These are phyloP conservation scores for Beta macrorhiza DNA, from an alignment of 179 eudicot genomes.

Conservation along the genomic window DNA sequence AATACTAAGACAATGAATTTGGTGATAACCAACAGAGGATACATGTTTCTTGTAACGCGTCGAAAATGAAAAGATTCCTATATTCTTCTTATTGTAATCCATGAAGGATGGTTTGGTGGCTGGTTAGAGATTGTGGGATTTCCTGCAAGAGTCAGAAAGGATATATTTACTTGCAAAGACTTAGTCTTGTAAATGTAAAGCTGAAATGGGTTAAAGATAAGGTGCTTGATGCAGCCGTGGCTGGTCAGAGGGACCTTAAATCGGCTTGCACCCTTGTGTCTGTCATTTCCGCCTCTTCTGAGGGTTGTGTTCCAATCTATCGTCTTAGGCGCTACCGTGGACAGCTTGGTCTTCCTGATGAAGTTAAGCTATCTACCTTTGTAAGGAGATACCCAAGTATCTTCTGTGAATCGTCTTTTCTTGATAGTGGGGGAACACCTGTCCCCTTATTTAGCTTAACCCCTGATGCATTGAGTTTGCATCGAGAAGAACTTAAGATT, in stretches of 20 bases:
- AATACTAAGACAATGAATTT: no score
- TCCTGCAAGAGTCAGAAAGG: slow-evolving; percentile 24
- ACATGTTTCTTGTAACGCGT: no score
- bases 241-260: slow-evolving; percentile 56
- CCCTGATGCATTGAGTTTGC: slow-evolving; percentile 44
- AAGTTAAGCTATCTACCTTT: slow-evolving; percentile 62
- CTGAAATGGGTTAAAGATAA: slow-evolving; percentile 83
- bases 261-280: slow-evolving; percentile 58
- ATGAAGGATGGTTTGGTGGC: slow-evolving; percentile 46
- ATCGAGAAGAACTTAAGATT: slow-evolving; percentile 40
- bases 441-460: slow-evolving; percentile 72
- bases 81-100: not conserved
- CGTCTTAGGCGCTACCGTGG: slow-evolving; percentile 51
- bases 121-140: slow-evolving; percentile 19
- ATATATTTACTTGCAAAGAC: slow-evolving; percentile 48
- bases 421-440: slow-evolving; percentile 69
- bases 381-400: slow-evolving; percentile 72
- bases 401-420: slow-evolving; percentile 55
- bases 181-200: slow-evolving; percentile 66
- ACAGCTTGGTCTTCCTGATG: slow-evolving; percentile 62
- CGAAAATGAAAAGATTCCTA: not conserved
- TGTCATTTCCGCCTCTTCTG: slow-evolving; percentile 48
- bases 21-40: no score
- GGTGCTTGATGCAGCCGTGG: slow-evolving; percentile 62
- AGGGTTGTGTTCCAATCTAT: slow-evolving; percentile 54